Percentiles rank a stretch among this genome's conserved stretches.
These are phyloP conservation scores for button mushroom (Agaricus bisporus) DNA, from an alignment of 768 basidiomycete species.

Conservation along the genomic window DNA sequence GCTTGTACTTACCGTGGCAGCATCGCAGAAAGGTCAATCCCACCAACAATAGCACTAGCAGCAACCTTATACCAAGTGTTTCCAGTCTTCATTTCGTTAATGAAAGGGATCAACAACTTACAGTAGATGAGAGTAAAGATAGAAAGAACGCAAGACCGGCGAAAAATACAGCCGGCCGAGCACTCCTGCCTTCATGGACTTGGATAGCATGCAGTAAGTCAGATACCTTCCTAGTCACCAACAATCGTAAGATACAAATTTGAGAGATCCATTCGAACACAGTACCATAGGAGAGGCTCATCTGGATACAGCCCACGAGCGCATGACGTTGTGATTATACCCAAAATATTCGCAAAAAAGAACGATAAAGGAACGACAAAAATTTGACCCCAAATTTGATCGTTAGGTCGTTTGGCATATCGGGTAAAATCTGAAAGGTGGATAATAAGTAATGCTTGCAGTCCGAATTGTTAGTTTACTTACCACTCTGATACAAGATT, in stretches of 20 bases:
- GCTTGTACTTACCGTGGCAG: slow-evolving; percentile 14
- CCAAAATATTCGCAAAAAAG: slow-evolving; percentile 24
- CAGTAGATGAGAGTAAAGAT: slow-evolving; percentile 24
- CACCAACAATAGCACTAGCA: slow-evolving; percentile 26
- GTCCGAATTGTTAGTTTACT: not conserved
- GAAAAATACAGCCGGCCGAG: slow-evolving; percentile 27
- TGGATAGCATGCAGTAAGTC: slow-evolving; percentile 26
- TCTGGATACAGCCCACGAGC: slow-evolving; percentile 24
- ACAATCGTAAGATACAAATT: not conserved
- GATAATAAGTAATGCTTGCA: not conserved
- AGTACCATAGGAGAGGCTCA: slow-evolving; percentile 22
- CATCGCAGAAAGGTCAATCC: slow-evolving; percentile 25
- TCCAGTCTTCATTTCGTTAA: not conserved
- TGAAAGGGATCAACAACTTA: slow-evolving; percentile 6
- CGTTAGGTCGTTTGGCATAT: slow-evolving; percentile 23
- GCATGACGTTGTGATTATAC: slow-evolving; percentile 22
- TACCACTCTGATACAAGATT: slow-evolving; percentile 16
- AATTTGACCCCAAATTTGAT: slow-evolving; percentile 25
- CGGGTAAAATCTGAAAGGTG: slow-evolving; percentile 22
- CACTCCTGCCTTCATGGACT: slow-evolving; percentile 19
- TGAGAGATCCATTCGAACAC: not conserved
- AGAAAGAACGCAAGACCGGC: slow-evolving; percentile 24
- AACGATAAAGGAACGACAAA: slow-evolving; percentile 25
- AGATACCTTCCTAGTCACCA: slow-evolving; percentile 21
- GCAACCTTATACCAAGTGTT: slow-evolving; percentile 13